These are phyloP conservation scores for Podospora anserina DNA, from an alignment of 495 filamentous ascomycete genomes.

Conservation along the genomic window DNA sequence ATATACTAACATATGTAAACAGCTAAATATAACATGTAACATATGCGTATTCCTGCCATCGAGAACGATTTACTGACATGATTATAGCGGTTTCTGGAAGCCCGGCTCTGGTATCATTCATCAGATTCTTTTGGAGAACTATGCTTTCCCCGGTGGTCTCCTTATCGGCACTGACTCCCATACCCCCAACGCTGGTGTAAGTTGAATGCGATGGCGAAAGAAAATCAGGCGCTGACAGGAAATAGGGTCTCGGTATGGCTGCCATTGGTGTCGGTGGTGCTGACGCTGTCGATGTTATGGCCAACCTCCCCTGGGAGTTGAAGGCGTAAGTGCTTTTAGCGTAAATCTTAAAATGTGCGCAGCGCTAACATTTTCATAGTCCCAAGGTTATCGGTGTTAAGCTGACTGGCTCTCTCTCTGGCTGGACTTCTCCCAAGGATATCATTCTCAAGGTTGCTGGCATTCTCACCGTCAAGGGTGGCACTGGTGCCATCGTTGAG, in stretches of 20 bases:
- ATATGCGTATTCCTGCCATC: too few relatives aligned
- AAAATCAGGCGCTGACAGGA: neutral
- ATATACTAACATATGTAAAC: too few relatives aligned
- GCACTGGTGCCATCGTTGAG: constrained; percentile 94
- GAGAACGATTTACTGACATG: too few relatives aligned
- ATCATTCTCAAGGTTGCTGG: constrained; percentile 98
- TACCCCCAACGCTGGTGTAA: constrained; percentile 89
- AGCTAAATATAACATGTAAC: constrained; percentile 85
- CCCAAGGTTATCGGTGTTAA: constrained; percentile 96
- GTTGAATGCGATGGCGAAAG: neutral
- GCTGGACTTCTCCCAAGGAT: constrained; percentile 92
- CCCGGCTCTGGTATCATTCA: constrained; percentile 99
- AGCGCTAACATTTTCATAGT: neutral
- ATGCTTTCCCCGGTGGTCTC: constrained; percentile 94
- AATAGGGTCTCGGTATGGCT: constrained; percentile 73
- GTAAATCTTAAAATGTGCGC: neutral
- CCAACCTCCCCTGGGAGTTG: constrained; percentile 94
- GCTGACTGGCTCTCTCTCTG: constrained; percentile 83
- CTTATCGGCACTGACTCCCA: constrained; percentile 99
- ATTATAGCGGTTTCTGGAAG: constrained; percentile 79
- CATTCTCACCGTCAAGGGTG: constrained; percentile 96
- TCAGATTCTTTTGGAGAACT: constrained; percentile 98
- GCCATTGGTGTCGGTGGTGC: constrained; percentile 98
- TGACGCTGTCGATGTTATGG: constrained; percentile 99
- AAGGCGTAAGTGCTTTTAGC: constrained; percentile 56